Evolutionary conservation across 371 early-diverging fungal species (phyloP).

Genomic region (Mortierella sp.): DNA sequence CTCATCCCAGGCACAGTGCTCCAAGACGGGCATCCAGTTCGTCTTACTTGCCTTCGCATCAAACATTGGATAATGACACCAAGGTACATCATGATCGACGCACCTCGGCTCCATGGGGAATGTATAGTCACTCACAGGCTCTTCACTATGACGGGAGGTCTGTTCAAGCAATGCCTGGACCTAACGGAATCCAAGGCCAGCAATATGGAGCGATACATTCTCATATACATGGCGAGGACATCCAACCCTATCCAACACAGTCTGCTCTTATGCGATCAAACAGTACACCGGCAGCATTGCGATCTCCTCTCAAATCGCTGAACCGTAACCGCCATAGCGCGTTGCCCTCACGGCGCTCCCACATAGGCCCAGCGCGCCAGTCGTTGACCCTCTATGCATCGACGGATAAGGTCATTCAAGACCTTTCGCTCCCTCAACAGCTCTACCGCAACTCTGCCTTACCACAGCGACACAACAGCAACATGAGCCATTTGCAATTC

Average conservation of each 20-base stretch:
- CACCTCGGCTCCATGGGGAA: conserved; percentile 38
- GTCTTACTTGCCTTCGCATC: conserved; percentile 29
- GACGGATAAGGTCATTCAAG: conserved; percentile 48
- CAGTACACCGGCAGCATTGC: conserved; percentile 44
- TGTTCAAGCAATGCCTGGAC: conserved; percentile 10
- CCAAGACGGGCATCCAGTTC: conserved; percentile 48
- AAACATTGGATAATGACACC: conserved; percentile 16
- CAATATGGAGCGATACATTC: conserved; percentile 17
- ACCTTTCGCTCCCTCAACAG: conserved; percentile 44
- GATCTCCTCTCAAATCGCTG: conserved; percentile 30
- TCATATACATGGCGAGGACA: conserved; percentile 25
- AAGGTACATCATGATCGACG: conserved; percentile 29
- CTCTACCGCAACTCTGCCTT: conserved; percentile 37
- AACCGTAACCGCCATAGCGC: conserved; percentile 39
- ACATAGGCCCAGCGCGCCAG: conserved; percentile 22
- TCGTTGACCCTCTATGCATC: conserved; percentile 43
- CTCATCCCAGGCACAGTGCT: conserved; percentile 19
- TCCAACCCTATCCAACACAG: conserved; percentile 25
- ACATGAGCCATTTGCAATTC: conserved; percentile 39
- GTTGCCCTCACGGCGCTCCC: conserved; percentile 30
- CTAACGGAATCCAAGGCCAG: conserved; percentile 2
- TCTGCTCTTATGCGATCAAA: conserved; percentile 42
- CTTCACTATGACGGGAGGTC: conserved; percentile 13
- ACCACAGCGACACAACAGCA: conserved; percentile 36
- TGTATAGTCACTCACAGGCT: conserved; percentile 13